Conservation (phyloP, 148 eudicot genomes). For the Diospyros lotus region DNA sequence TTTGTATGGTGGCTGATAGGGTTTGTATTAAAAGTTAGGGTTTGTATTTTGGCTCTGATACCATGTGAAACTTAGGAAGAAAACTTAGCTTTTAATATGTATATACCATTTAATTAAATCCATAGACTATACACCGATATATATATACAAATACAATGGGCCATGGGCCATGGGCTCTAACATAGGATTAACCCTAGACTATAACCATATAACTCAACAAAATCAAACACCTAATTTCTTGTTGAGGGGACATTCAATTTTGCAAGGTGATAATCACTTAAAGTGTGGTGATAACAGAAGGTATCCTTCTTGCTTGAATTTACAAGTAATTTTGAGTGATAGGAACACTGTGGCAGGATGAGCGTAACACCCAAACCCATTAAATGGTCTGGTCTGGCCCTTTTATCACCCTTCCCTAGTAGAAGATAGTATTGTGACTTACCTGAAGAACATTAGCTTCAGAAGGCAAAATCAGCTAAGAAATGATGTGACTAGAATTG, state of each 20-base stretch:
- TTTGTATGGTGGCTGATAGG: too few species aligned
- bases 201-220: too few species aligned
- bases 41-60: too few species aligned
- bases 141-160: too few species aligned
- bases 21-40: too few species aligned
- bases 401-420: not conserved
- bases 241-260: not conserved
- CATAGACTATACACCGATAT: too few species aligned
- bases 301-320: conserved; percentile 5
- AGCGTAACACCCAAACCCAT: not conserved
- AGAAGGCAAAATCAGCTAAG: not conserved
- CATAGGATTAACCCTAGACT: too few species aligned
- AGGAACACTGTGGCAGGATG: not conserved
- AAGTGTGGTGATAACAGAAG: not conserved
- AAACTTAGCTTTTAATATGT: too few species aligned
- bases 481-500: not conserved
- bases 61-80: too few species aligned
- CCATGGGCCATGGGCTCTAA: too few species aligned
- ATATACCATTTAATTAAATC: too few species aligned
- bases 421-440: not conserved
- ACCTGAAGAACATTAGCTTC: not conserved
- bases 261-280: not conserved
- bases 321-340: not conserved
- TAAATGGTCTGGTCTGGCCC: not conserved
- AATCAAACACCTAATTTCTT: too few species aligned